Evolutionary conservation across 2,329 filamentous ascomycete species (phyloP).

Genomic region (Tympanopsis confertula): DNA sequence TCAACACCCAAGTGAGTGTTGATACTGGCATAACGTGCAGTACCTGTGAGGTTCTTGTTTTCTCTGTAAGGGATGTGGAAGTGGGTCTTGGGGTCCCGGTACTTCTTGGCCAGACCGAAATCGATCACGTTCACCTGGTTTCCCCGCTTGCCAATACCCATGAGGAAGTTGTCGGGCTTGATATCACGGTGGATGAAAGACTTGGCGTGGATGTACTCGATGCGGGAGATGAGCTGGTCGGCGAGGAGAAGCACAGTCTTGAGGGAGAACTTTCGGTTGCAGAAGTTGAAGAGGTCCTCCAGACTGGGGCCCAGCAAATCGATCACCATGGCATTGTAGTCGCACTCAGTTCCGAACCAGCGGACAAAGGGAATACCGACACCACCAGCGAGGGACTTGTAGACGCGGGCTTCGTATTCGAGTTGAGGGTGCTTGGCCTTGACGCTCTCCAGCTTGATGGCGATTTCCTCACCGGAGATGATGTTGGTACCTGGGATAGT

Average conservation of each 20-base stretch:
- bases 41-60: conserved; percentile 99
- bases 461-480: conserved; percentile 97
- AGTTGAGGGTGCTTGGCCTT: conserved; percentile 99
- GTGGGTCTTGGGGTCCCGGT: conserved; percentile 98
- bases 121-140: conserved; percentile 99
- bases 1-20: conserved; percentile 98
- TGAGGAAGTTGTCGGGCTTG: conserved; percentile 99
- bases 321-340: conserved; percentile 99
- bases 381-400: conserved; percentile 80
- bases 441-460: conserved; percentile 98
- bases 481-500: conserved; percentile 99
- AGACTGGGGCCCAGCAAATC: conserved; percentile 90
- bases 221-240: conserved; percentile 96
- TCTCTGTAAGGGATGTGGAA: conserved; percentile 99
- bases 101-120: conserved; percentile 98
- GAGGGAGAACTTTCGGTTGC: conserved; percentile 98
- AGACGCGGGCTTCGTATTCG: conserved; percentile 95
- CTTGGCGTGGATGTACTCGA: conserved; percentile 99
- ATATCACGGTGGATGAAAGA: conserved; percentile 99
- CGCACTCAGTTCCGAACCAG: conserved; percentile 98
- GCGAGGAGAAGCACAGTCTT: conserved; percentile 95
- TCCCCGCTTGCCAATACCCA: conserved; percentile 97
- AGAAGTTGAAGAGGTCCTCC: conserved; percentile 99
- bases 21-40: conserved; percentile 95
- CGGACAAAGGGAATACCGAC: conserved; percentile 97